Evolutionary conservation across 2,329 filamentous ascomycete species (phyloP), one percentile per base, ranked within the genome.

Genomic region (Penicillium sp.): DNA sequence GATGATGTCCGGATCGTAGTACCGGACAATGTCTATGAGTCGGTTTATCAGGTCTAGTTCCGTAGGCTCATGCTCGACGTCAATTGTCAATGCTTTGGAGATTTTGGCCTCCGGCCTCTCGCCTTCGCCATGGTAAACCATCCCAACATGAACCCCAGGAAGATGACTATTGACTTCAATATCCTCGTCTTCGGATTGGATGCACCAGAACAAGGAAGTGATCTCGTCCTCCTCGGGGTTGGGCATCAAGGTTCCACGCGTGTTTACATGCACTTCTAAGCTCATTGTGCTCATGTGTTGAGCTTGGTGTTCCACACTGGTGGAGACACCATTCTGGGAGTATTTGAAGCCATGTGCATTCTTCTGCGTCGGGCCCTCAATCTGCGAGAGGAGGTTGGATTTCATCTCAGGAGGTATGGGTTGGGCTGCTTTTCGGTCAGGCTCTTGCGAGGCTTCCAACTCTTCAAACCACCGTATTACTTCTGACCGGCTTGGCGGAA

Each of bases 241-340:
- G 1, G 93, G 89, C 2, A 88, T 79, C 8, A 96, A 76, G 43
- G 81, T 82, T 6, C 82, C 88, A 49, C 91, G 79, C 4, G 86
- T 93, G 59, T 95, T 95, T 54, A 94, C 84, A 64, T 98, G 91
- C 4, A 97, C 72, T 65, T 98, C 93, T 6, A 98, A 70, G 57
- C 89, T 94, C 87, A 98, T 90, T 17, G 85, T 88, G 58, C 87
- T 95, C 93, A 98, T 97, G 66, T 95, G 95, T 59, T 93, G 87
- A 3, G 82, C 83, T 66, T 94, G 88, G 57, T 91, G 87, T 61
- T 88, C 81, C 17, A 94, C 82, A 57, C 83, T 88, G 0, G 84
- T 86, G 1, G 83, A 83, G 57, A 82, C 81, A 53, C 79, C 77
- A 62, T 83, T 87, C 58, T 90, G 88, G 0, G 85, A 88, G 65